Conservation (phyloP, 176 grass and related monocot species). For the Paspalum notatum region DNA sequence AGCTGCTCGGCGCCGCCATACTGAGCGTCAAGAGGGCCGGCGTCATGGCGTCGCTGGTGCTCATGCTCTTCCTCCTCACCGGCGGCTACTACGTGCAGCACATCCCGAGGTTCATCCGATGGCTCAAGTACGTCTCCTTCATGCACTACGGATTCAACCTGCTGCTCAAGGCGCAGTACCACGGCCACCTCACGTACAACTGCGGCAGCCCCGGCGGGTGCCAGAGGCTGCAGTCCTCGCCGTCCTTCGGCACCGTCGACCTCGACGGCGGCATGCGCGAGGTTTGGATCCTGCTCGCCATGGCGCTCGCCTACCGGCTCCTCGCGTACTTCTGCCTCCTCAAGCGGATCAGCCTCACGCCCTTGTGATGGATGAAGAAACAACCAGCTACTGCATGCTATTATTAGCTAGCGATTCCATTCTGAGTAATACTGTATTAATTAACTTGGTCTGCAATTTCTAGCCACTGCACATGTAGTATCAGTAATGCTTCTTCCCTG, state of each 20-base stretch:
- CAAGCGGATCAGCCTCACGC: conserved; percentile 63
- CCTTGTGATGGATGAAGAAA: conserved; percentile 52
- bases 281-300: conserved; percentile 72
- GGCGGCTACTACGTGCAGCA: conserved; percentile 90
- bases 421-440: too few species aligned
- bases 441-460: too few species aligned
- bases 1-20: conserved; percentile 84
- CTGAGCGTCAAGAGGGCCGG: conserved; percentile 77
- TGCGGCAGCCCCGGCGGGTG: conserved; percentile 60
- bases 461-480: too few species aligned
- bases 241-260: conserved; percentile 78
- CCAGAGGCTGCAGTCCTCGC: conserved; percentile 73
- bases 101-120: conserved; percentile 74
- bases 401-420: not conserved
- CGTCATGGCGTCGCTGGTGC: conserved; percentile 78
- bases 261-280: conserved; percentile 70
- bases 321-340: conserved; percentile 79
- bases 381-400: too few species aligned
- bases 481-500: too few species aligned
- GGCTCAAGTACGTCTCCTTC: conserved; percentile 89
- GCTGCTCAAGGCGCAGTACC: conserved; percentile 88
- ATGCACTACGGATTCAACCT: conserved; percentile 93
- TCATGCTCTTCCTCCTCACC: conserved; percentile 95
- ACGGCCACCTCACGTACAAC: conserved; percentile 67
- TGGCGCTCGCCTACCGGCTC: conserved; percentile 76